Evolutionary conservation across 1,139 yeast genomes (phyloP), one percentile per base, ranked within the genome.

Genomic region (Suhomyces anneliseae): DNA sequence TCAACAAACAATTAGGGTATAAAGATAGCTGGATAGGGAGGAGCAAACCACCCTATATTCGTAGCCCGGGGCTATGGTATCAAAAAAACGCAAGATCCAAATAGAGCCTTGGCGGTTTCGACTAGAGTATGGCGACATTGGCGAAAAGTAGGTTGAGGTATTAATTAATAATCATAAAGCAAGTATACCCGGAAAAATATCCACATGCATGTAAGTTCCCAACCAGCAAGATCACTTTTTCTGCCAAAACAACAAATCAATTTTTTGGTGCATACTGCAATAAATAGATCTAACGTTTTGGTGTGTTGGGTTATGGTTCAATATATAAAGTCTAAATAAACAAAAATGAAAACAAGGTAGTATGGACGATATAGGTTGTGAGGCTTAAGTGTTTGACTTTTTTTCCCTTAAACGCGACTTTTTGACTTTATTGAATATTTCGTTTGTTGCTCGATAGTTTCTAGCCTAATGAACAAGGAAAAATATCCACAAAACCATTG

Each of bases 391-490:
- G 24, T 19, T 19, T 19, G 24, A 19, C 24, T 19, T 19, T 19
- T 19, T 2, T 19, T 19, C 3, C 24, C 24, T 19, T 6, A 19
- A 29, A 29, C 32, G 32, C 32, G 32, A 29, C 7, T 29, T 11
- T 29, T 11, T 29, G 11, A 29, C 9, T 9, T 29, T 29, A 9
- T 2, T 29, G 32, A 5, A 19, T 9, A 34, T 34, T 34, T 12
- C 37, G 29, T 42, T 34, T 40, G 36, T 37, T 42, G 44, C 39
- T 37, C 44, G 44, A 42, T 42, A 10, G 34, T 42, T 38, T 42
- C 41, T 42, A 42, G 45, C 41, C 45, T 42, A 43, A 38, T 15
- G 35, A 27, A 12, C 12, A 11, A 32, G 38, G 27, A 12, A 44
- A 24, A 40, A 39, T 44, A 44, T 12, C 40, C 43, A 40, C 43